Evolutionary conservation across 179 eudicot species (phyloP).

Genomic region (Patellifolia procumbens): DNA sequence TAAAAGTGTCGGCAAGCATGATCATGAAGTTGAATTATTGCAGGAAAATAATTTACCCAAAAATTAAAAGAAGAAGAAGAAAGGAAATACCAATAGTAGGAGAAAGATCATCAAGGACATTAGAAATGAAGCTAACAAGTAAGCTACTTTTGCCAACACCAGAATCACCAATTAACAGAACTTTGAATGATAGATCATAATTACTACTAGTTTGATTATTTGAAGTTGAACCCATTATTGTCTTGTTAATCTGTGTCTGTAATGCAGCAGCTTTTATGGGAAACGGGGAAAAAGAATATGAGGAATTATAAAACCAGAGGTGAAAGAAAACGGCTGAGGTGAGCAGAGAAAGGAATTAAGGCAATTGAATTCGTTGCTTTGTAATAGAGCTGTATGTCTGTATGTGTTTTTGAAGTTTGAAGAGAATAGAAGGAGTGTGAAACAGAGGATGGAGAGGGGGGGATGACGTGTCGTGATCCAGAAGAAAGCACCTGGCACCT

Average conservation of each 20-base stretch:
- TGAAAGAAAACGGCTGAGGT: background rate
- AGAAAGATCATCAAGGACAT: constrained; percentile 35
- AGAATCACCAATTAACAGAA: constrained; percentile 47
- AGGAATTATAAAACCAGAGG: background rate
- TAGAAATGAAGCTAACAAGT: constrained; percentile 46
- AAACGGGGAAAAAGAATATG: background rate
- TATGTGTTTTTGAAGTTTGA: no score
- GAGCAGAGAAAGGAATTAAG: background rate
- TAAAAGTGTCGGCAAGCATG: background rate
- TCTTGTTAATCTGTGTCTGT: no score
- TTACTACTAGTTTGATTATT: constrained; percentile 11
- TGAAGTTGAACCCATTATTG: constrained; percentile 29
- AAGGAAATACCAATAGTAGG: constrained; percentile 44
- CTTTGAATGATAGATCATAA: constrained; percentile 50
- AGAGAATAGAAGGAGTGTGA: no score
- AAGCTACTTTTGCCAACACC: constrained; percentile 54
- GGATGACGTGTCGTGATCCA: background rate
- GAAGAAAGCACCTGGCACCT: constrained; percentile 3
- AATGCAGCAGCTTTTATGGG: background rate
- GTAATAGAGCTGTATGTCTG: no score
- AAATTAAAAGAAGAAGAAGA: background rate
- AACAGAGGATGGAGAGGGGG: background rate
- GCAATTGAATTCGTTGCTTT: background rate
- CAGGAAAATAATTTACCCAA: background rate
- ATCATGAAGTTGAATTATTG: background rate